These are phyloP conservation scores for Fomitopsis schrenkii DNA, from an alignment of 1,284 basidiomycete species.

Conservation along the genomic window DNA sequence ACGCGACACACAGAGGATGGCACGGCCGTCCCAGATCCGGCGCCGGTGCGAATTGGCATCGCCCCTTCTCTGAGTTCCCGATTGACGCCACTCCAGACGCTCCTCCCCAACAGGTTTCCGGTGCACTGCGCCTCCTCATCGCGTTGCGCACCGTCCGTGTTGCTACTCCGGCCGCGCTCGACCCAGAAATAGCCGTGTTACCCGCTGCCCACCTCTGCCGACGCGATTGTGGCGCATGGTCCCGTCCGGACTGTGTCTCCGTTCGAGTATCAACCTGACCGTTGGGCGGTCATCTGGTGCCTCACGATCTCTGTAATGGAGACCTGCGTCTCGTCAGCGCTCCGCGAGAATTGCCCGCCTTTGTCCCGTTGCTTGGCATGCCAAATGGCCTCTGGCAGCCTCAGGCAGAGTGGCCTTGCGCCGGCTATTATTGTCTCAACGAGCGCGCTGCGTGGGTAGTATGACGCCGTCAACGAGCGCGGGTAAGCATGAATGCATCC, in stretches of 20 bases:
- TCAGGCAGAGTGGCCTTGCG: background rate
- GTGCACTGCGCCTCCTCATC: background rate
- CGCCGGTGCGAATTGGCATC: background rate
- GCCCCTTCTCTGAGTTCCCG: slow-evolving; percentile 1
- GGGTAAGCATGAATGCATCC: background rate
- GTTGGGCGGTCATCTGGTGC: background rate
- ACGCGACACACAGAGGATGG: background rate
- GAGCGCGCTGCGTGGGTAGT: background rate
- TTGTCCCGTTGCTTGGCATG: background rate
- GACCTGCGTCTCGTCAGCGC: background rate
- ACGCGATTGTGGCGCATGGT: background rate
- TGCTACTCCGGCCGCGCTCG: background rate
- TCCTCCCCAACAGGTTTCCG: background rate
- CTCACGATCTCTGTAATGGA: background rate
- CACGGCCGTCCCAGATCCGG: slow-evolving; percentile 1
- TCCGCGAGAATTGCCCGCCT: background rate
- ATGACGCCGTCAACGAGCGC: background rate
- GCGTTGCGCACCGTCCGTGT: background rate
- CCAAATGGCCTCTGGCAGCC: background rate
- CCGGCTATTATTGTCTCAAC: background rate
- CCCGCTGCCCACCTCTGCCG: background rate
- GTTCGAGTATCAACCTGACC: background rate
- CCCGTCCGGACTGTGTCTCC: background rate
- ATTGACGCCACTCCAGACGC: background rate
- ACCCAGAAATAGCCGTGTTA: background rate